phyloP scores from a whole-genome alignment of 768 basidiomycete species.

The Psilocybe cubensis region DNA sequence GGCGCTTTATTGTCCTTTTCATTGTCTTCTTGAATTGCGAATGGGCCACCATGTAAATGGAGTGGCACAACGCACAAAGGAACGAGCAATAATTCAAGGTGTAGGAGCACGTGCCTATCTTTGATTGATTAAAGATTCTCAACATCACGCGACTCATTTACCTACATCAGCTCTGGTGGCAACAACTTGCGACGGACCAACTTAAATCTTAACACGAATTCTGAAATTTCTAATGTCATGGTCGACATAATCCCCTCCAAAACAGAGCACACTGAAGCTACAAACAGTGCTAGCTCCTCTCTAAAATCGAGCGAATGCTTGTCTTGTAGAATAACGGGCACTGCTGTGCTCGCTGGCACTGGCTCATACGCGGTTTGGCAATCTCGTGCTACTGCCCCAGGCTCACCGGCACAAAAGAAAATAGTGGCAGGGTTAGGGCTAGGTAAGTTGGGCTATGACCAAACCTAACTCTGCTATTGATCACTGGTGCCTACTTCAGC shows the following conservation, averaged over 20 bases:
- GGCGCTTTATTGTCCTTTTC: background rate
- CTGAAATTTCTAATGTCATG: background rate
- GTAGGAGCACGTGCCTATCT: too few species aligned
- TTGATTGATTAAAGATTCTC: too few species aligned
- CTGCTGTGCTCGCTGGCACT: slow-evolving; percentile 61
- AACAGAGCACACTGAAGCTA: background rate
- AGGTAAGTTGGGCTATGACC: slow-evolving; percentile 40
- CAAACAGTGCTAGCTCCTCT: background rate
- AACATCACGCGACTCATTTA: too few species aligned
- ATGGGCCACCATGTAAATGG: background rate
- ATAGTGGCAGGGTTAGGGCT: slow-evolving; percentile 66
- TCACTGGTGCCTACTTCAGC: slow-evolving; percentile 21
- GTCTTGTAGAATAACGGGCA: slow-evolving; percentile 72
- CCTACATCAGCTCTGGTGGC: too few species aligned
- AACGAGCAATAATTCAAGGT: too few species aligned
- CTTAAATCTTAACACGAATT: background rate
- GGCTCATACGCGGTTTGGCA: slow-evolving; percentile 72
- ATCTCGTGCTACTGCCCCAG: slow-evolving; percentile 65
- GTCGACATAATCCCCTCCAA: background rate
- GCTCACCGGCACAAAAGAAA: slow-evolving; percentile 61
- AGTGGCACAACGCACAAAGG: too few species aligned
- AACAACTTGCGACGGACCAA: background rate
- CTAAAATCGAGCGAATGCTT: slow-evolving; percentile 48
- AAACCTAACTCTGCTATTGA: background rate
- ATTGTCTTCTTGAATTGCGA: background rate